Base-by-base conservation (phyloP, 1,139 yeast species). In the Geotrichum restrictum region DNA sequence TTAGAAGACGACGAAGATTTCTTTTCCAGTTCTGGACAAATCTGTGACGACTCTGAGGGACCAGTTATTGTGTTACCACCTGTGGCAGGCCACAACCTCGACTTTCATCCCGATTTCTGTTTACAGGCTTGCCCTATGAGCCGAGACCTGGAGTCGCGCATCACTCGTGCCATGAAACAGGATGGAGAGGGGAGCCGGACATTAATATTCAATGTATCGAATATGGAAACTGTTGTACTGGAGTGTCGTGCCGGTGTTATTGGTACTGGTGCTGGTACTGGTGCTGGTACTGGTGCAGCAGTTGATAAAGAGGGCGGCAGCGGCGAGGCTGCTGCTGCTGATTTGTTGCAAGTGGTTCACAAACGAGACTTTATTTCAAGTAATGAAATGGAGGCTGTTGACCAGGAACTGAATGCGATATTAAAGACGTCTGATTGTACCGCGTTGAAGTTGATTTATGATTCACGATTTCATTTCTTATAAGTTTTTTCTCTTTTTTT, bases 51-150 rank as follows among this genome's bases (percentile, higher is more conserved):
- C 52, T 16, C 32, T 42, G 5, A 14, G 47, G 18, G 3, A 31
- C 51, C n/a, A 36, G 32, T 16, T 21, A 54, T 60, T 31, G 59
- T 60, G 10, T 56, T 64, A 5, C 64, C 66, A 2, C 62, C 65
- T 2, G 56, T 64, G 11, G 67, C 64, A 1, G 68, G 68, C 4
- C 64, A 62, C 47, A 51, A 62, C 27, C 55, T 63, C 1, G 65
- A 63, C 34, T 59, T 63, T 48, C 67, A 63, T 49, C 67, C 68
- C 2, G 67, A 64, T 21, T 64, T 64, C 48, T 48, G 57, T 13
- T 45, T 64, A 3, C 68, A 64, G 44, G 67, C 64, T 4, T 62
- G 63, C 18, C 59, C 64, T 4, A 47, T 55, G 29, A 49, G 58
- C 19, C 55, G 56, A 7, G 65, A 60, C n/a, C 56, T 64, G 22